A percentile compares a stretch with the other conserved stretches of the same genome.
phyloP scores from a whole-genome alignment of 2,329 filamentous ascomycete genomes.

The Paramyrothecium roridum region DNA sequence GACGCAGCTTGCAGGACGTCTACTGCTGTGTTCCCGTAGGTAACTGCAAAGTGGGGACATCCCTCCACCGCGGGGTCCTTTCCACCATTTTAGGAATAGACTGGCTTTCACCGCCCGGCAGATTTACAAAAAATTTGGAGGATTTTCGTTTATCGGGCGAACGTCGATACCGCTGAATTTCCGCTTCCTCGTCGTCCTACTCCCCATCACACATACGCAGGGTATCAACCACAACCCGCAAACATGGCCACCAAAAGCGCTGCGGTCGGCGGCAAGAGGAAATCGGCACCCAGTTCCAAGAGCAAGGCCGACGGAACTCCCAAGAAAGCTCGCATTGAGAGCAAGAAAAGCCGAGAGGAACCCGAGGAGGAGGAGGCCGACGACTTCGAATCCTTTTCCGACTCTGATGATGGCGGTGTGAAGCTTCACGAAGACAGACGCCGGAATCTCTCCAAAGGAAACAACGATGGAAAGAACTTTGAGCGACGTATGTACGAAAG shows the following conservation, averaged over 20 bases:
- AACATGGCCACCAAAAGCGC: slow-evolving; percentile 48
- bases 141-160: background rate
- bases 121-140: slow-evolving; percentile 21
- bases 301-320: slow-evolving; percentile 35
- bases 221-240: slow-evolving; percentile 1
- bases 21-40: background rate
- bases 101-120: slow-evolving; percentile 31
- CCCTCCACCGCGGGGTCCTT: slow-evolving; percentile 22
- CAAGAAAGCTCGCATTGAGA: slow-evolving; percentile 50
- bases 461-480: slow-evolving; percentile 33
- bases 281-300: slow-evolving; percentile 44
- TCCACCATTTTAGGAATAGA: slow-evolving; percentile 16
- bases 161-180: background rate
- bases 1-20: no score
- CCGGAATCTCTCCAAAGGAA: slow-evolving; percentile 30
- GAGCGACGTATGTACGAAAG: slow-evolving; percentile 35
- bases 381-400: slow-evolving; percentile 41
- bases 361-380: slow-evolving; percentile 38
- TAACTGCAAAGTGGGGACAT: slow-evolving; percentile 19
- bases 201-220: slow-evolving; percentile 3
- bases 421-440: slow-evolving; percentile 36
- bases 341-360: slow-evolving; percentile 27
- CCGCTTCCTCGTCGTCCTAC: background rate
- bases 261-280: slow-evolving; percentile 53
- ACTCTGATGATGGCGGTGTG: slow-evolving; percentile 52